Percentiles rank a stretch among this genome's conserved stretches.
Evolutionary conservation across 768 basidiomycete species (phyloP).

Genomic region (Pulveroboletus sp.): DNA sequence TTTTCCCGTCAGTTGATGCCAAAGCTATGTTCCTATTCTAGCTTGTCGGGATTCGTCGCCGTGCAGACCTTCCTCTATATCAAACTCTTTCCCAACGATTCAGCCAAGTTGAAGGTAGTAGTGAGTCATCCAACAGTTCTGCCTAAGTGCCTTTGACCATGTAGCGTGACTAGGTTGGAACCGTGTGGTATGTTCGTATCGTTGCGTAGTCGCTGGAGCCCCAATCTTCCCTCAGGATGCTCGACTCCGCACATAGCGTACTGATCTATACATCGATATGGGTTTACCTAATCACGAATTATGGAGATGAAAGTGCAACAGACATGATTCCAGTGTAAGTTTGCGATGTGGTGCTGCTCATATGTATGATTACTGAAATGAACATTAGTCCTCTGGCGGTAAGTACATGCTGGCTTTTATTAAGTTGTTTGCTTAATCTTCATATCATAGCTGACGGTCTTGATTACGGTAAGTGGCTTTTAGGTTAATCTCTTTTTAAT

Average conservation of each 20-base stretch:
- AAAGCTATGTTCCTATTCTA: not conserved
- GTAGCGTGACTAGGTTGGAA: slow-evolving; percentile 20
- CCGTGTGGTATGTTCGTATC: slow-evolving; percentile 21
- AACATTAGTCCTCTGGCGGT: slow-evolving; percentile 26
- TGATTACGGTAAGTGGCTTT: slow-evolving; percentile 24
- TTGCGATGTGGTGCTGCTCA: not conserved
- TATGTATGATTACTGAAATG: not conserved
- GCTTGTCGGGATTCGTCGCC: slow-evolving; percentile 27
- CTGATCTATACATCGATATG: slow-evolving; percentile 42
- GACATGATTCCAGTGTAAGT: slow-evolving; percentile 46
- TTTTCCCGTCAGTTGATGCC: not conserved
- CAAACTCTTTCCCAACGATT: slow-evolving; percentile 28
- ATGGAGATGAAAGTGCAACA: slow-evolving; percentile 36
- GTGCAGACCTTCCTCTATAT: slow-evolving; percentile 29
- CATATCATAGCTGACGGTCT: slow-evolving; percentile 24
- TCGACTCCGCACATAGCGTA: slow-evolving; percentile 41
- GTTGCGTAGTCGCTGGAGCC: not conserved
- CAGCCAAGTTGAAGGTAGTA: slow-evolving; percentile 16
- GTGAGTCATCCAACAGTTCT: slow-evolving; percentile 12
- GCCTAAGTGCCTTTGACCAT: not conserved
- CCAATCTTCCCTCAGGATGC: slow-evolving; percentile 13
- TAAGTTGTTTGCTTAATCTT: not conserved
- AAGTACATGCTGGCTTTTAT: slow-evolving; percentile 1
- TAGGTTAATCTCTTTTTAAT: not conserved
- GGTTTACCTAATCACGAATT: slow-evolving; percentile 43